Conservation (phyloP, 169 alveolate genomes). For the Plasmodium yoelii region DNA sequence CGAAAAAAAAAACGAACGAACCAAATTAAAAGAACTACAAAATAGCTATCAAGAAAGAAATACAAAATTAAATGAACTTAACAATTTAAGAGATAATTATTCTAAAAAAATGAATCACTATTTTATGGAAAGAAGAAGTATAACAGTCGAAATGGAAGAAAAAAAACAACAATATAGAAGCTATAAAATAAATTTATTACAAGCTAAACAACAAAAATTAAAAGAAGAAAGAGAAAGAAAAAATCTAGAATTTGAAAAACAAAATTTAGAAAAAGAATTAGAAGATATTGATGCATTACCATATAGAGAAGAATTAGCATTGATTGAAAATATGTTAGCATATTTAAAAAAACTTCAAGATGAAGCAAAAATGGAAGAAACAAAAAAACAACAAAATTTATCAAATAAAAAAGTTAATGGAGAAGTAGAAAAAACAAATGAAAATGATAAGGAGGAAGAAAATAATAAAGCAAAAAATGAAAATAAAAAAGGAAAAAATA, state of each 20-base stretch:
- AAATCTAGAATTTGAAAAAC: constrained; percentile 63
- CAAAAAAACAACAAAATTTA: constrained; percentile 35
- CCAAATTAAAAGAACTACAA: constrained; percentile 66
- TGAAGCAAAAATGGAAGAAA: constrained; percentile 42
- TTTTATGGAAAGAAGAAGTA: constrained; percentile 65
- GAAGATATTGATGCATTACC: constrained; percentile 69
- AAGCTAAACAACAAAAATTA: constrained; percentile 62
- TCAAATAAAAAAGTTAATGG: constrained; percentile 41
- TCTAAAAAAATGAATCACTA: constrained; percentile 73
- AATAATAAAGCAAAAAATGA: constrained; percentile 31
- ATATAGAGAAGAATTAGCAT: constrained; percentile 70
- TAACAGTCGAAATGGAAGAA: constrained; percentile 70
- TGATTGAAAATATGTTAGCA: constrained; percentile 64
- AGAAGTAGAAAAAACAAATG: constrained; percentile 7
- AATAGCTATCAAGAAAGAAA: constrained; percentile 71
- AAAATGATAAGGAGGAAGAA: constrained; percentile 38
- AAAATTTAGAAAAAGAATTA: constrained; percentile 37
- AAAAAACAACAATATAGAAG: constrained; percentile 62
- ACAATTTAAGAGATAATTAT: constrained; percentile 50
- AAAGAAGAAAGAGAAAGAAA: constrained; percentile 74
- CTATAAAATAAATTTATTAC: constrained; percentile 42
- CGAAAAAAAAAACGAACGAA: constrained; percentile 53
- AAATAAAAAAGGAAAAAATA: constrained; percentile 76
- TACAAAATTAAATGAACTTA: constrained; percentile 52
- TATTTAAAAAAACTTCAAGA: constrained; percentile 63